phyloP scores from a whole-genome alignment of 306 rosid species.

The Malus orientalis region DNA sequence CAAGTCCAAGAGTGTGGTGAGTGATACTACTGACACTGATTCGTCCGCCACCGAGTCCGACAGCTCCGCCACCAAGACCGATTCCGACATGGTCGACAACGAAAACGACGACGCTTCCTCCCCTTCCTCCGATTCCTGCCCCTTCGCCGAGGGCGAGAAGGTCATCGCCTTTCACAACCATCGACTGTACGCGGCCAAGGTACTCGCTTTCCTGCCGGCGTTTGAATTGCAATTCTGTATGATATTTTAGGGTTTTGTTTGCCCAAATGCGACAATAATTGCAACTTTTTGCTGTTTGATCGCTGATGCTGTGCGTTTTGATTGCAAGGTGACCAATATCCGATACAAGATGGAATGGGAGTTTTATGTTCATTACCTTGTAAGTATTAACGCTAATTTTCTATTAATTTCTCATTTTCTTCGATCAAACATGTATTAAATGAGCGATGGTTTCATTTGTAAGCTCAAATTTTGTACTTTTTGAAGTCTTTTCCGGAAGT shows the following conservation, averaged over 20 bases:
- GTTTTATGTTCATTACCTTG: conserved; percentile 66
- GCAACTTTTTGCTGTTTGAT: background rate
- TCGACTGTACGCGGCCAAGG: conserved; percentile 68
- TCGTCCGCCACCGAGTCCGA: conserved; percentile 34
- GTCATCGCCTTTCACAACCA: conserved; percentile 44
- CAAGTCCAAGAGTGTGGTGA: conserved; percentile 26
- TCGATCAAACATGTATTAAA: background rate
- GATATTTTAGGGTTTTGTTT: background rate
- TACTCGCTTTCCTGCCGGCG: background rate
- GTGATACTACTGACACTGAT: background rate
- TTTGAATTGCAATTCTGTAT: background rate
- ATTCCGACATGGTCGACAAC: conserved; percentile 26
- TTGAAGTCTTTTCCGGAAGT: background rate
- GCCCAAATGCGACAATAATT: background rate
- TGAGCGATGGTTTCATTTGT: background rate
- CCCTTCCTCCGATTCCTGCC: conserved; percentile 30
- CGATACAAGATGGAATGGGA: conserved; percentile 33
- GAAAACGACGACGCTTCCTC: conserved; percentile 9
- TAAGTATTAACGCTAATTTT: conserved; percentile 17
- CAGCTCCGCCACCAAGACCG: conserved; percentile 21
- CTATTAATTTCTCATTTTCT: background rate
- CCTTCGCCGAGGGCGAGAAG: conserved; percentile 46
- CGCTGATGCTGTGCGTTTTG: background rate
- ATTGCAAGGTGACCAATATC: conserved; percentile 42
- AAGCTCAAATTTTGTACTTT: background rate